phyloP scores from a whole-genome alignment of 257 asterid genomes.

The Solanum okadae region DNA sequence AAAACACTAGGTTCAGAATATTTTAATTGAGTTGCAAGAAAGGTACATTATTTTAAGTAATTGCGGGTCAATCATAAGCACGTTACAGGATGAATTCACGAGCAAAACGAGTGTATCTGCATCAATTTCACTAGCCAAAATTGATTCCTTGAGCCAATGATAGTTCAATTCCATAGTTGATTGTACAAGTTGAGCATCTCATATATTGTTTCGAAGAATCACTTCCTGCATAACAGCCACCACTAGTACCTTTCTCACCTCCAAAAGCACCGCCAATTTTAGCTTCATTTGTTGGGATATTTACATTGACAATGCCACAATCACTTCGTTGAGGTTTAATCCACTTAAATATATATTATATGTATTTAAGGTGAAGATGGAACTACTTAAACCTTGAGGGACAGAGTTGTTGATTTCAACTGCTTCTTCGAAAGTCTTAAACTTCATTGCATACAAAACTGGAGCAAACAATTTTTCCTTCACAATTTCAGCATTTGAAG shows the following conservation, averaged over 20 bases:
- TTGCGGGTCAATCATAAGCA: background rate
- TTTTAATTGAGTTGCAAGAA: background rate
- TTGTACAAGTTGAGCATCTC: constrained; percentile 60
- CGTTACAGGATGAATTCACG: background rate
- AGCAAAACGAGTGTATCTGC: background rate
- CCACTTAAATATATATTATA: constrained; percentile 81
- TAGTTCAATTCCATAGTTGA: constrained; percentile 66
- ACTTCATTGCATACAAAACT: constrained; percentile 84
- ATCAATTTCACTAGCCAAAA: constrained; percentile 33
- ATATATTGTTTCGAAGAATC: too few relatives aligned
- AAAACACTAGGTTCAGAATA: background rate
- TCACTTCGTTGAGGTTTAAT: constrained; percentile 91
- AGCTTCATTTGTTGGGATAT: constrained; percentile 92
- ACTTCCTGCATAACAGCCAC: too few relatives aligned
- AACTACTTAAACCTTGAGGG: constrained; percentile 97
- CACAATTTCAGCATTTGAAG: constrained; percentile 55
- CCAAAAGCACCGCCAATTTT: constrained; percentile 25
- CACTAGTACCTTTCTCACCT: too few relatives aligned
- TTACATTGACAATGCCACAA: constrained; percentile 90
- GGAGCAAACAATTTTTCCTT: constrained; percentile 93
- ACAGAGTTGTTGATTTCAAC: constrained; percentile 86
- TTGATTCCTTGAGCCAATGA: constrained; percentile 85
- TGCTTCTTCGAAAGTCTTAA: constrained; percentile 84
- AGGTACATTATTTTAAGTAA: background rate
- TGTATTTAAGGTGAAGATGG: constrained; percentile 81